phyloP scores from a whole-genome alignment of 2,329 filamentous ascomycete species.

The Fusarium clavum region DNA sequence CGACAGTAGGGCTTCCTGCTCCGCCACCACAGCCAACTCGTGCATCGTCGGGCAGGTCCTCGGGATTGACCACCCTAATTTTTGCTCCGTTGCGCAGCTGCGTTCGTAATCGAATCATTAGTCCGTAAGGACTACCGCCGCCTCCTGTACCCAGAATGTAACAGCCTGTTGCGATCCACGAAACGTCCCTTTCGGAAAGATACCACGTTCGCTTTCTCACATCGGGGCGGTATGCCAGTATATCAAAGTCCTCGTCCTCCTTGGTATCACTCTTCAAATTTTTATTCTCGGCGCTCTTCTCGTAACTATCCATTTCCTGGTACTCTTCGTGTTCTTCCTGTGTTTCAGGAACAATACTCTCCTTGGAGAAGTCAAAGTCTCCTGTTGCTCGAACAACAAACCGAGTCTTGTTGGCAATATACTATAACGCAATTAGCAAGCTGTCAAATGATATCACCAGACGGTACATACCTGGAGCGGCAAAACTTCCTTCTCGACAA shows the following conservation, averaged over 20 bases:
- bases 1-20: slow-evolving; percentile 69
- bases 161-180: slow-evolving; percentile 68
- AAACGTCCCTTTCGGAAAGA: slow-evolving; percentile 67
- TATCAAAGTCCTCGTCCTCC: slow-evolving; percentile 47
- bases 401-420: slow-evolving; percentile 63
- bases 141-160: slow-evolving; percentile 72
- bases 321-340: slow-evolving; percentile 7
- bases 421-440: slow-evolving; percentile 49
- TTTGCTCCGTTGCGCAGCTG: slow-evolving; percentile 63
- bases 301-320: slow-evolving; percentile 39
- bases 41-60: slow-evolving; percentile 62
- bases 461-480: slow-evolving; percentile 60
- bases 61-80: slow-evolving; percentile 63
- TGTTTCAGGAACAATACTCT: neutral
- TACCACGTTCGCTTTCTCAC: slow-evolving; percentile 66
- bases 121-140: slow-evolving; percentile 66
- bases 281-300: slow-evolving; percentile 24
- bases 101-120: slow-evolving; percentile 62
- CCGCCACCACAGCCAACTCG: slow-evolving; percentile 67
- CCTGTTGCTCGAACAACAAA: slow-evolving; percentile 71
- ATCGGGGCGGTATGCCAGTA: slow-evolving; percentile 60
- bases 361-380: slow-evolving; percentile 60
- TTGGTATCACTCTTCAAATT: neutral
- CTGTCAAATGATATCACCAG: rapidly evolving
- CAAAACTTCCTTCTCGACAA: slow-evolving; percentile 65